Base-by-base conservation (phyloP, 2,329 filamentous ascomycete species). In the Amauroascus verrucosus region DNA sequence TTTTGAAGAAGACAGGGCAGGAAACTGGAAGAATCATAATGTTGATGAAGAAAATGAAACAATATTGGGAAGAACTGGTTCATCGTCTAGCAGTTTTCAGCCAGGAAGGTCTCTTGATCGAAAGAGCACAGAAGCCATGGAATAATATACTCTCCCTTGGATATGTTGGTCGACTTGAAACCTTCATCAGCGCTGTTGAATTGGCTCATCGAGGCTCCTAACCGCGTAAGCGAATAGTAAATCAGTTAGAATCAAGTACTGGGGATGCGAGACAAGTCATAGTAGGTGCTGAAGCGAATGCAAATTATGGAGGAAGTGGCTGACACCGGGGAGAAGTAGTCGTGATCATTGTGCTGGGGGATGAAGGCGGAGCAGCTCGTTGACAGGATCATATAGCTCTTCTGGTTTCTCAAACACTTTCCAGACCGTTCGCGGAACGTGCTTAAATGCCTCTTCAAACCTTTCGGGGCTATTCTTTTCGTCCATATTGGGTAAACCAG, bases 381-480 rank as follows among this genome's bases (percentile, higher is more conserved):
- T 64, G 28, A 71, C 59, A 32, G 65, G 59, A 30, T 56, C 53
- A 60, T 67, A 63, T 41, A 84, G 58, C 69, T 95, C 87, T 37
- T 75, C 71, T 0, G 91, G 82, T 26, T 88, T 78, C 55, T 88
- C 81, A 66, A 95, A 97, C 0, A 95, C 83, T 63, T 83, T 80
- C 90, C 91, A 97, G 0, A 82, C 68, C 24, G 77, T 72, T 41
- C 72, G 75, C 0, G 89, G 86, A 7, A 96, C 75, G 38, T 77
- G 82, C 59, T 83, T 75, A 66, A 97, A 97, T 0, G 91, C 91
- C 62, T 82, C 80, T 65, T 89, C 82, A 62, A 97, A 97, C 28
- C 93, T 76, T 59, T 81, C 77, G 0, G 80, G 76, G 62, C 84
- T 82, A 62, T 88, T 88, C 69, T 86, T 86, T 62, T 85, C 79